These are phyloP conservation scores for Suillus hirtellus DNA, from an alignment of 768 basidiomycete genomes.

Conservation along the genomic window DNA sequence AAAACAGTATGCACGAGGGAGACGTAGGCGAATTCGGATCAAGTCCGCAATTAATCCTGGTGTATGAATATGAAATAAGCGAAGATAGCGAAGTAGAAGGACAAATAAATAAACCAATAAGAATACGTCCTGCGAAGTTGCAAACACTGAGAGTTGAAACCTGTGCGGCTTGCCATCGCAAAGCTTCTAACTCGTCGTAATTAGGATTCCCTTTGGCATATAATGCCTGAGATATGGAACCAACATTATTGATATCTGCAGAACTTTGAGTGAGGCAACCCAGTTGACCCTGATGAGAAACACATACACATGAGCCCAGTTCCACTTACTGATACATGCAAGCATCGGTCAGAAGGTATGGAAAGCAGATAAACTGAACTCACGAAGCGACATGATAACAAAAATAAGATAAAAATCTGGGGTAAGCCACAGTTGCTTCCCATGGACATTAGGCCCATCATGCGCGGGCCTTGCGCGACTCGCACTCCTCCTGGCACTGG, in stretches of 20 bases:
- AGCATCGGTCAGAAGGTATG: constrained; percentile 1
- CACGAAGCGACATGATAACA: constrained; percentile 55
- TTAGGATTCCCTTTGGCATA: constrained; percentile 58
- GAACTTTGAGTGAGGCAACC: constrained; percentile 8
- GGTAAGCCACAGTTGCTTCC: constrained; percentile 49
- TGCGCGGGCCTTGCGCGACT: constrained; percentile 5
- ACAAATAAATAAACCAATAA: constrained; percentile 52
- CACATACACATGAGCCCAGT: constrained; percentile 74
- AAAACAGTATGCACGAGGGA: constrained; percentile 72
- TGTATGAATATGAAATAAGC: not conserved
- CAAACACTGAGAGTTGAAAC: constrained; percentile 81
- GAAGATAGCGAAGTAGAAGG: not conserved
- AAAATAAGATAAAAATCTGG: constrained; percentile 68
- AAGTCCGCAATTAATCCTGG: constrained; percentile 72
- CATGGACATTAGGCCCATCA: constrained; percentile 52
- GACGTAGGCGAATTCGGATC: constrained; percentile 50
- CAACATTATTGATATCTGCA: constrained; percentile 85
- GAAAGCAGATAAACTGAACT: constrained; percentile 25
- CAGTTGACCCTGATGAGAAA: not conserved
- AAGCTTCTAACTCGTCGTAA: constrained; percentile 68
- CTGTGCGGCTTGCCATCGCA: constrained; percentile 79
- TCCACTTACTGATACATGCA: constrained; percentile 53
- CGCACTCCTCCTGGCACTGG: not conserved
- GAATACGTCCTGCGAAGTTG: constrained; percentile 77
- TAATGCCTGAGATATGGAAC: constrained; percentile 69